Percentiles rank a stretch among this genome's conserved stretches.
phyloP scores from a whole-genome alignment of 352 stramenopile species.

The Globisporangium viniferum region DNA sequence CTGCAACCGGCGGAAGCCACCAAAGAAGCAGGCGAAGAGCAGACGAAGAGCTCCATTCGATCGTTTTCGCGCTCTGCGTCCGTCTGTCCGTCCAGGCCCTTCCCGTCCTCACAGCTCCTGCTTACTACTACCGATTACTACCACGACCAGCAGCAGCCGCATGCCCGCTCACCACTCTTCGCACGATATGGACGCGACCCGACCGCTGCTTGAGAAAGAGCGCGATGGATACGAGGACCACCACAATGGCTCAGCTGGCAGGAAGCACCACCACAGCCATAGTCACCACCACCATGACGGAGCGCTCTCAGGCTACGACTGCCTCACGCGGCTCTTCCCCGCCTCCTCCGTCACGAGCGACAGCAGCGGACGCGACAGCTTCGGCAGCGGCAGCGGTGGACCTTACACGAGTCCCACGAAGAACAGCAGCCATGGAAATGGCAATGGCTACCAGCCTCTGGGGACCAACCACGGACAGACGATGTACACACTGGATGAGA shows the following conservation, averaged over 20 bases:
- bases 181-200: constrained; percentile 45
- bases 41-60: constrained; percentile 3
- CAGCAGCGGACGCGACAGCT: constrained; percentile 16
- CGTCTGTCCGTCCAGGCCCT: background rate
- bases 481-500: constrained; percentile 3
- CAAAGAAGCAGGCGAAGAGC: no score
- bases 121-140: background rate
- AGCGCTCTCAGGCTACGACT: constrained; percentile 9
- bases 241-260: constrained; percentile 13
- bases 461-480: constrained; percentile 1
- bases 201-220: constrained; percentile 43
- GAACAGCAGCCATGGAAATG: background rate
- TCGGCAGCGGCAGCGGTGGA: constrained; percentile 14
- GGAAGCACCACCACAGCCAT: constrained; percentile 9
- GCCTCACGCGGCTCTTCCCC: constrained; percentile 11
- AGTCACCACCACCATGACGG: constrained; percentile 13
- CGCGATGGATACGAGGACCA: constrained; percentile 23
- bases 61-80: background rate
- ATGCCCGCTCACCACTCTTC: background rate
- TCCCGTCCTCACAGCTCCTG: no score
- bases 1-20: no score
- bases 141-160: background rate
- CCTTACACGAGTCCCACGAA: constrained; percentile 8
- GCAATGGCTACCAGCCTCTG: constrained; percentile 9
- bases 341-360: constrained; percentile 21